These are phyloP conservation scores for Recurvomyces mirabilis DNA, from an alignment of 495 filamentous ascomycete species.

Conservation along the genomic window DNA sequence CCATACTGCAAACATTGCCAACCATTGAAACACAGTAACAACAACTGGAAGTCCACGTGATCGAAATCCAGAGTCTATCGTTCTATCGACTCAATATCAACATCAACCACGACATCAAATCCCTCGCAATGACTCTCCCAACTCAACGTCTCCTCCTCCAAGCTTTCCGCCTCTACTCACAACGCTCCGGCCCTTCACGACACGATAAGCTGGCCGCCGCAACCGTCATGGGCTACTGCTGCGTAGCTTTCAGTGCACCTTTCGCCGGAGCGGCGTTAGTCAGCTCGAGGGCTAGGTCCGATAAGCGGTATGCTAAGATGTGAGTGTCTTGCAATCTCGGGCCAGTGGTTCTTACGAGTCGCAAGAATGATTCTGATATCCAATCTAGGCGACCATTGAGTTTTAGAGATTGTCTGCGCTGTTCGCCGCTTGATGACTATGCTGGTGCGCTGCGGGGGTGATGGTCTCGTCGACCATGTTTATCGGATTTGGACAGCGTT, in stretches of 20 bases:
- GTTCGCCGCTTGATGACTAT: slow-evolving; percentile 18
- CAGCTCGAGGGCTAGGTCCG: slow-evolving; percentile 5
- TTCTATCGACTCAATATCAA: no score
- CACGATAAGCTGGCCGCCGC: slow-evolving; percentile 3
- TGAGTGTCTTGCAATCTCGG: not conserved
- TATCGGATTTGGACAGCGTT: not conserved
- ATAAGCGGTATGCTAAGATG: slow-evolving; percentile 18
- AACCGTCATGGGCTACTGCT: slow-evolving; percentile 18
- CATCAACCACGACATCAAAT: no score
- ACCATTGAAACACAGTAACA: no score
- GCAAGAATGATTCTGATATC: no score
- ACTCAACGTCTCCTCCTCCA: slow-evolving; percentile 1
- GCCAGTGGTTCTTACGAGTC: no score
- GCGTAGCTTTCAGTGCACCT: slow-evolving; percentile 19
- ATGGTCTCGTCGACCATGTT: not conserved
- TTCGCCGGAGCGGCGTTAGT: slow-evolving; percentile 18
- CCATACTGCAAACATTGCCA: no score
- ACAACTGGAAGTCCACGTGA: no score
- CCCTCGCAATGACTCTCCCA: no score
- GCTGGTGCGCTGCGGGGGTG: slow-evolving; percentile 12
- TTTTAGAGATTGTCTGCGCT: slow-evolving; percentile 18
- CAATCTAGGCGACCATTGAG: slow-evolving; percentile 12
- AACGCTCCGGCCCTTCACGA: slow-evolving; percentile 4
- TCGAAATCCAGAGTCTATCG: no score
- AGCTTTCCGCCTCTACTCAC: slow-evolving; percentile 12